phyloP scores from a whole-genome alignment of 2,329 filamentous ascomycete species.

The Bipolaris bicolor region DNA sequence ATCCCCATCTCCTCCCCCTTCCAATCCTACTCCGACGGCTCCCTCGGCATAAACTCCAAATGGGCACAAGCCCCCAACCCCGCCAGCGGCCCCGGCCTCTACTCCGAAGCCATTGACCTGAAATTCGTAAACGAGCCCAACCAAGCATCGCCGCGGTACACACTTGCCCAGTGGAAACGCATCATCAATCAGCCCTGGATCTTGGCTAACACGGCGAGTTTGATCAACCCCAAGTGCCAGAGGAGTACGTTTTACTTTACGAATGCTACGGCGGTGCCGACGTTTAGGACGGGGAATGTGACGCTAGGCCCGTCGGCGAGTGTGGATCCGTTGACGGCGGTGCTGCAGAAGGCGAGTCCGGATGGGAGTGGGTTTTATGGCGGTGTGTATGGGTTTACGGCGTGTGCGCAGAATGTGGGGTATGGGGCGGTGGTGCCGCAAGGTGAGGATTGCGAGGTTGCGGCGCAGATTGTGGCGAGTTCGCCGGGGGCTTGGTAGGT shows the following conservation, averaged over 20 bases:
- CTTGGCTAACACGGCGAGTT: neutral
- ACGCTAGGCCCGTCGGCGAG: conserved; percentile 16
- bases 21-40: conserved; percentile 8
- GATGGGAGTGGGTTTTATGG: conserved; percentile 10
- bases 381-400: conserved; percentile 15
- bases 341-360: conserved; percentile 10
- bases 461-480: conserved; percentile 8
- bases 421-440: conserved; percentile 11
- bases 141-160: conserved; percentile 5
- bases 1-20: conserved; percentile 8
- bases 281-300: conserved; percentile 15
- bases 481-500: conserved; percentile 12
- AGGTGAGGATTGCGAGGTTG: conserved; percentile 19
- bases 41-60: conserved; percentile 11
- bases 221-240: conserved; percentile 12
- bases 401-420: conserved; percentile 19
- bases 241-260: conserved; percentile 16
- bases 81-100: conserved; percentile 10
- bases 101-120: conserved; percentile 16
- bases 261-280: conserved; percentile 14
- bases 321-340: neutral
- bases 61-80: conserved; percentile 15
- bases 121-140: conserved; percentile 12
- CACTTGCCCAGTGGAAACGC: conserved; percentile 8
- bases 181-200: conserved; percentile 18